phyloP scores from a whole-genome alignment of 345 rosid species.

The Eutrema japonicum region DNA sequence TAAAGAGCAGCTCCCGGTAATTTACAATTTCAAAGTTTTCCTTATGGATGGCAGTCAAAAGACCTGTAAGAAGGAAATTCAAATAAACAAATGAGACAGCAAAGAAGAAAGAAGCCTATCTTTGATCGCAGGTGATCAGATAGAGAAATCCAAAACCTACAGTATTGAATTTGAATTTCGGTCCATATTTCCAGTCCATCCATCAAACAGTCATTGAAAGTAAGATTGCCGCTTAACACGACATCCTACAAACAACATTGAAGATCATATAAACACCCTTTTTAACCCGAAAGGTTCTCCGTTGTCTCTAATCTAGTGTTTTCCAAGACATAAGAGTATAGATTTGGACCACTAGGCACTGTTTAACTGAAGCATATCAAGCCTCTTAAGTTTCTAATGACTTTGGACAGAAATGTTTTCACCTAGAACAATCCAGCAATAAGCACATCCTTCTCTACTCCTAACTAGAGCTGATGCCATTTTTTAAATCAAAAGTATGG shows the following conservation, averaged over 20 bases:
- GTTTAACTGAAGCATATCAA: neutral
- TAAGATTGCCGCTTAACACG: constrained; percentile 8
- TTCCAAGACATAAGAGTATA: neutral
- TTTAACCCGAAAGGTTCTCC: neutral
- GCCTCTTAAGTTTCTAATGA: neutral
- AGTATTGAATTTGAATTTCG: neutral
- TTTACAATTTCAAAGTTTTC: constrained; percentile 66
- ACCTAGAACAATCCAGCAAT: constrained; percentile 1
- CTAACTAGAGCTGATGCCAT: constrained; percentile 18
- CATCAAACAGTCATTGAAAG: neutral
- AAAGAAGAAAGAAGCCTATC: no score
- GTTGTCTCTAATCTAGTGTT: neutral
- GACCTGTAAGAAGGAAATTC: constrained; percentile 53
- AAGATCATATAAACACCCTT: constrained; percentile 30
- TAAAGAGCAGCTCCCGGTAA: constrained; percentile 73
- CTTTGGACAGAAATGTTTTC: no score
- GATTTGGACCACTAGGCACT: neutral
- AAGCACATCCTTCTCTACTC: neutral
- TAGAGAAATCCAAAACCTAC: neutral
- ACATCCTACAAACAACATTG: constrained; percentile 10
- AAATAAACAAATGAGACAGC: constrained; percentile 23
- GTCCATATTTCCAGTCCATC: neutral
- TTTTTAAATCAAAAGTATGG: neutral
- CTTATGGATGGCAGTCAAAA: constrained; percentile 75
- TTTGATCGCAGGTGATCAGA: constrained; percentile 5